These are phyloP conservation scores for Hymenoscyphus linearis DNA, from an alignment of 2,329 filamentous ascomycete species.

Conservation along the genomic window DNA sequence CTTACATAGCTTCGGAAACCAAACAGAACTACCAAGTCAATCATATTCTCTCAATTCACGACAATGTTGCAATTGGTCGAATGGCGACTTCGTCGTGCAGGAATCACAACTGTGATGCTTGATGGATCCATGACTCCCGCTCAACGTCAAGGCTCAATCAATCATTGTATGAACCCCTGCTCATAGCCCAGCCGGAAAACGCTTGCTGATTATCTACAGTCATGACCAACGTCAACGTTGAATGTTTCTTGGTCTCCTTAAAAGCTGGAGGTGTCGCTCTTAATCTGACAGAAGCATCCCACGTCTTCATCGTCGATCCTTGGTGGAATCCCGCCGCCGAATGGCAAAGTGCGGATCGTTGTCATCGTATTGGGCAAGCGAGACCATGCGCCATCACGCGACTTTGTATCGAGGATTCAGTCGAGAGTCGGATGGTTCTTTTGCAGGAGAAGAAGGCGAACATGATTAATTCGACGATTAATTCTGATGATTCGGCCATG, in stretches of 20 bases:
- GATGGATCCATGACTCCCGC: slow-evolving; percentile 96
- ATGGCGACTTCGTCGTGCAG: slow-evolving; percentile 92
- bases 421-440: slow-evolving; percentile 91
- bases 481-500: slow-evolving; percentile 85
- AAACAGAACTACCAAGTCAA: too few relatives aligned
- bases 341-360: slow-evolving; percentile 94
- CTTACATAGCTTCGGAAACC: too few relatives aligned
- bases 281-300: slow-evolving; percentile 89
- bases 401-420: slow-evolving; percentile 92
- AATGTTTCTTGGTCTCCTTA: slow-evolving; percentile 92
- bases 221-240: slow-evolving; percentile 89
- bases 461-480: slow-evolving; percentile 97
- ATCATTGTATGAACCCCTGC: slow-evolving; percentile 57
- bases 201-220: background rate
- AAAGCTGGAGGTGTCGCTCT: slow-evolving; percentile 95
- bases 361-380: slow-evolving; percentile 91
- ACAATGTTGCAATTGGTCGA: slow-evolving; percentile 96
- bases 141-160: slow-evolving; percentile 87
- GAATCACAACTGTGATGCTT: slow-evolving; percentile 96
- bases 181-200: too few relatives aligned
- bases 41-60: slow-evolving; percentile 62
- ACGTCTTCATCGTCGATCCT: slow-evolving; percentile 95
- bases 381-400: slow-evolving; percentile 92
- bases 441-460: slow-evolving; percentile 98
- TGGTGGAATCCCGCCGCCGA: slow-evolving; percentile 99